Conservation (phyloP, 108 stramenopile genomes). For the Fistulifera solaris region DNA sequence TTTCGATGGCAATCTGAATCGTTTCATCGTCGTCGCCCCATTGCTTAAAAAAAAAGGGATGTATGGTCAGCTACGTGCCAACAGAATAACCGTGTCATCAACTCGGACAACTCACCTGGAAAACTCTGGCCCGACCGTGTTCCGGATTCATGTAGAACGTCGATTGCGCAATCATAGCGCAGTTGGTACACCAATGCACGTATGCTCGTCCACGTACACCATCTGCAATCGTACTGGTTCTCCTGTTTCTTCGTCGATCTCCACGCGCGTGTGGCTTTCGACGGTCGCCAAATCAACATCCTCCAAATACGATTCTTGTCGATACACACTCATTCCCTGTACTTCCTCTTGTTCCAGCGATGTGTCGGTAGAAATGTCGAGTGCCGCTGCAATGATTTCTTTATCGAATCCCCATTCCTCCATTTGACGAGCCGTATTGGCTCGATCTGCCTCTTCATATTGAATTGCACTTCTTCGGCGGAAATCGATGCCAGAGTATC, state of each 20-base stretch:
- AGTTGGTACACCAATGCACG: slow-evolving; percentile 88
- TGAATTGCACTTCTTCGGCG: slow-evolving; percentile 70
- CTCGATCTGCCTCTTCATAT: slow-evolving; percentile 62
- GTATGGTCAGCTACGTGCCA: too few species aligned
- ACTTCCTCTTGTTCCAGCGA: slow-evolving; percentile 48
- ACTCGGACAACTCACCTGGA: slow-evolving; percentile 26
- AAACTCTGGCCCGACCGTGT: slow-evolving; percentile 81
- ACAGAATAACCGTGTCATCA: too few species aligned
- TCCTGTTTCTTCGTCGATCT: slow-evolving; percentile 54
- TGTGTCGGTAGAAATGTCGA: slow-evolving; percentile 57
- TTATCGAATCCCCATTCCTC: slow-evolving; percentile 70
- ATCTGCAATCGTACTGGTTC: slow-evolving; percentile 68
- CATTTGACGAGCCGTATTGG: slow-evolving; percentile 77
- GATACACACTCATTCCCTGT: slow-evolving; percentile 40
- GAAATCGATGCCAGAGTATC: slow-evolving; percentile 52
- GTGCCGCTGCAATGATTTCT: slow-evolving; percentile 46
- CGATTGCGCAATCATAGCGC: slow-evolving; percentile 77
- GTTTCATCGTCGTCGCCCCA: slow-evolving; percentile 89
- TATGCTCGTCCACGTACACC: slow-evolving; percentile 90
- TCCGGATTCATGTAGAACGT: slow-evolving; percentile 92
- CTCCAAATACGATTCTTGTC: slow-evolving; percentile 34
- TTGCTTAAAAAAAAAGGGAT: slow-evolving; percentile 31
- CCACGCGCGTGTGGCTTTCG: slow-evolving; percentile 59
- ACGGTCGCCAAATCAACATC: slow-evolving; percentile 55
- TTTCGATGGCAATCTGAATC: slow-evolving; percentile 76